Base-by-base conservation (phyloP, 2,329 filamentous ascomycete genomes). In the Neophaeococcomyces aloes region DNA sequence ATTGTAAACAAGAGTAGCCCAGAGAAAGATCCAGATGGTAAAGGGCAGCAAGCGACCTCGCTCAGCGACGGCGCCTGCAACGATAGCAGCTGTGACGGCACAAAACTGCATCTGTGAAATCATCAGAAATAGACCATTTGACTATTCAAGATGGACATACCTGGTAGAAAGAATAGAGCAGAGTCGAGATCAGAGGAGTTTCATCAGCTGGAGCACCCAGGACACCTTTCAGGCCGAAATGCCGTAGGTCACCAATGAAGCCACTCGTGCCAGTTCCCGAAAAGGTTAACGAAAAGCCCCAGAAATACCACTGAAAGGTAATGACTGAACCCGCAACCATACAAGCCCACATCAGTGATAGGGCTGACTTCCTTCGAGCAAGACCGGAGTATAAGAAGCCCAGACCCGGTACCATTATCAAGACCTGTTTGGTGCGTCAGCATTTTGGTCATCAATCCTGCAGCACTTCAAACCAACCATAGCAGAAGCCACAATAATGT, bases 251-350 rank as follows among this genome's bases (percentile, higher is more conserved):
- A 44, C 91, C 91, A 59, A 98, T 96, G 68, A 84, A 96, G 42
- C 85, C 83, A 67, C 85, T 95, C 54, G 77, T 86, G 3, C 81
- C 84, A 11, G 78, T 79, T 33, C 76, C 72, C 59, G 84, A 91
- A 67, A 96, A 95, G 41, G 89, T 88, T 49, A 98, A 73, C 11
- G 89, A 94, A 66, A 94, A 98, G 29, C 91, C 91, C 89, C 91
- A 96, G 65, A 98, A 95, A 61, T 95, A 96, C 91, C 91, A 98
- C 69, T 98, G 91, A 71, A 98, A 95, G 45, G 85, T 83, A 62
- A 95, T 75, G 60, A 96, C 80, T 37, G 85, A 88, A 61, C 83
- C 83, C 36, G 87, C 91, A 63, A 83, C 89, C 85, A 98, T 93
- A 68, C 83, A 87, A 11, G 89, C 87, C 86, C 88, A 96, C 59